phyloP scores from a whole-genome alignment of 495 filamentous ascomycete genomes.

The Penicillium canariense region DNA sequence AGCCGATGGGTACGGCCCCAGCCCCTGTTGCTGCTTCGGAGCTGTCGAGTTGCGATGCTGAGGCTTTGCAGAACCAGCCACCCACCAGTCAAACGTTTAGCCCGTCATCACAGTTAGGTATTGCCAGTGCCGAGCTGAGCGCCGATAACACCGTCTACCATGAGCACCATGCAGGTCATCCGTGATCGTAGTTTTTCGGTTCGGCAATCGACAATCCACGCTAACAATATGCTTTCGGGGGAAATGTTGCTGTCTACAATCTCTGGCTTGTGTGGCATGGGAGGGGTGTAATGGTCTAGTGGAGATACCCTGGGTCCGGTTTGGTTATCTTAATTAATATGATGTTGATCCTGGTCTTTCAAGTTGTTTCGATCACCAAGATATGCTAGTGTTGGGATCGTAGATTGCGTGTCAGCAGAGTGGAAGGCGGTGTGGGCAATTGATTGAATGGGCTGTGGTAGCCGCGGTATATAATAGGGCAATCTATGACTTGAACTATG shows the following conservation, averaged over 20 bases:
- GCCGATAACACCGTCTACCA: constrained; percentile 5
- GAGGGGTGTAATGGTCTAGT: not conserved
- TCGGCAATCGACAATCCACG: not conserved
- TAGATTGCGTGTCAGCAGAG: not conserved
- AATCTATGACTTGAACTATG: constrained; percentile 24
- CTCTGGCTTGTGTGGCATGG: too few relatives aligned
- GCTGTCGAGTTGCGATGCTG: constrained; percentile 22
- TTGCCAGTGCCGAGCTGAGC: constrained; percentile 13
- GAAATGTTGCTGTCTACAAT: not conserved
- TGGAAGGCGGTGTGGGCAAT: not conserved
- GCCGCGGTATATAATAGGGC: constrained; percentile 15
- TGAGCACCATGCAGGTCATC: constrained; percentile 1
- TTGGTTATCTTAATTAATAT: not conserved
- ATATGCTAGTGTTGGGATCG: not conserved
- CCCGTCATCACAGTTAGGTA: constrained; percentile 9
- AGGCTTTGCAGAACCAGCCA: constrained; percentile 22
- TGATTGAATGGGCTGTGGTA: not conserved
- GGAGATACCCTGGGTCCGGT: not conserved
- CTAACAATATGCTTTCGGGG: not conserved
- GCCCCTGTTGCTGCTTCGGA: constrained; percentile 9
- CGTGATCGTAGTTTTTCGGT: not conserved
- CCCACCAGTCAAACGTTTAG: constrained; percentile 15
- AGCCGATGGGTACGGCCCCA: constrained; percentile 22
- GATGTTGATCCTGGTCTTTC: not conserved
- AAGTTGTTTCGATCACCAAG: not conserved